These are phyloP conservation scores for Pseudomonodictys pantanalensis DNA, from an alignment of 495 filamentous ascomycete species.

Conservation along the genomic window DNA sequence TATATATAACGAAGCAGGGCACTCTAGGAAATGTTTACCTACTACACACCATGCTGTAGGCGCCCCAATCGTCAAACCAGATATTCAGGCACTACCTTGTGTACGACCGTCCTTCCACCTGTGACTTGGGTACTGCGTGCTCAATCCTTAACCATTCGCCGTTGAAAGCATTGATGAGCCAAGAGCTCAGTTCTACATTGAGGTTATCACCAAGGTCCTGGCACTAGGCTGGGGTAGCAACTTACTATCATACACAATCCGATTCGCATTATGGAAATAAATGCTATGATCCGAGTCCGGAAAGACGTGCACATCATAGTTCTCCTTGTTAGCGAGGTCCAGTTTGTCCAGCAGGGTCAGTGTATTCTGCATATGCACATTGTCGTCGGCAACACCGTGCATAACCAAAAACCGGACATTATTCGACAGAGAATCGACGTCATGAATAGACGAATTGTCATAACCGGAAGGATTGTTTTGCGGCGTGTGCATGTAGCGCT, in stretches of 20 bases:
- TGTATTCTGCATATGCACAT: conserved; percentile 94
- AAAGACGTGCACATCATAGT: conserved; percentile 95
- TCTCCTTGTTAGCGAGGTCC: conserved; percentile 79
- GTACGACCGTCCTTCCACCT: conserved; percentile 8
- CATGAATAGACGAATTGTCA: conserved; percentile 66
- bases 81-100: too few species aligned
- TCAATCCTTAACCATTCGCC: conserved; percentile 85
- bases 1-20: too few species aligned
- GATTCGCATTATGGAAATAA: conserved; percentile 88
- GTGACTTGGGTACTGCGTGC: conserved; percentile 57
- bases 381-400: conserved; percentile 94
- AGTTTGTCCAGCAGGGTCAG: conserved; percentile 81
- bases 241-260: conserved; percentile 93
- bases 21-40: too few species aligned
- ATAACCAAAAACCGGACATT: conserved; percentile 88
- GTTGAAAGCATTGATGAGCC: conserved; percentile 96
- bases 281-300: conserved; percentile 96
- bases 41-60: too few species aligned
- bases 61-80: too few species aligned
- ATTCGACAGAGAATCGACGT: conserved; percentile 63
- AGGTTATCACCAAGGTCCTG: conserved; percentile 8
- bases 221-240: conserved; percentile 9
- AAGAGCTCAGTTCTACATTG: conserved; percentile 71
- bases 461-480: conserved; percentile 78
- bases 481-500: conserved; percentile 92